Base-by-base conservation (phyloP, 1,284 basidiomycete species). In the Fomes fomentarius region DNA sequence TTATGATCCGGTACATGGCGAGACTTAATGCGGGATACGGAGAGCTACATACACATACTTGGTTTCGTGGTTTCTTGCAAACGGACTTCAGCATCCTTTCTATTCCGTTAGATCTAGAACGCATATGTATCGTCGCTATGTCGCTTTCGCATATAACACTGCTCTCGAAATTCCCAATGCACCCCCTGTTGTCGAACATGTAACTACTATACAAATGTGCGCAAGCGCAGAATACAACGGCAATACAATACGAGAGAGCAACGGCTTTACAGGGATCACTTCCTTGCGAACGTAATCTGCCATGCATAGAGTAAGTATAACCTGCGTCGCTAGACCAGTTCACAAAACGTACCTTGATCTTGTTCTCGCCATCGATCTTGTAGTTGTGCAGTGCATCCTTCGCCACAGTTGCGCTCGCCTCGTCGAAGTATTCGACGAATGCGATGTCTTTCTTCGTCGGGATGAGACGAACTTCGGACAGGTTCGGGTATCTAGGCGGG, bases 361-460 rank as follows among this genome's bases (percentile, higher is more conserved):
- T 96, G 75, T 93, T 93, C 75, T 95, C 94, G 40, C 93, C 93
- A 66, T 96, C 94, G 73, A 96, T 78, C 75, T 94, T 95, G 83
- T 94, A 95, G 71, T 97, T 96, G 82, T 98, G 94, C 67, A 97
- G 74, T 22, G 93, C 94, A 63, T 97, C 94, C 73, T 96, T 96
- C 28, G 95, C 95, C 34, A 90, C 84, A 14, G 84, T 87, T n/a
- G 94, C 90, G 60, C 89, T 91, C 38, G 78, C 83, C 71, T 97
- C 95, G 85, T 97, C 94, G 68, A 87, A 70, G 66, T 90, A 98
- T 71, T 98, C 95, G 72, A 98, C 93, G 79, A 98, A 98, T 1
- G 95, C 95, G 64, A 97, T 97, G 69, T 96, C 94, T 69, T 89
- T 89, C 75, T 96, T 94, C 44, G 93, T 94, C 31, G 95, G 93